Conservation (phyloP, 1,139 yeast genomes). For the Wickerhamomyces sp. region DNA sequence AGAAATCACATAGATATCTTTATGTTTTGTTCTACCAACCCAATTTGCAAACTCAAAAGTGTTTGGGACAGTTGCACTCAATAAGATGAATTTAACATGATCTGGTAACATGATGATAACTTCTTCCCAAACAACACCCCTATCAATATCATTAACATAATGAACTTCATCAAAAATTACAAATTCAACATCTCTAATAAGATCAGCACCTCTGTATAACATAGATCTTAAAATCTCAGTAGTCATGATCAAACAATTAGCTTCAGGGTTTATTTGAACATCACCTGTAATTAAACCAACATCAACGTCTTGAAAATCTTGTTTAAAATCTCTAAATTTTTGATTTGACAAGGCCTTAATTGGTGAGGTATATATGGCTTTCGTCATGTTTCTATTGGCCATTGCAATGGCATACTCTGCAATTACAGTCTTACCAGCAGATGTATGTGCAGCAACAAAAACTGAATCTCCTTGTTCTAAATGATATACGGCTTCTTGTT, state of each 20-base stretch:
- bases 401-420: constrained; percentile 94
- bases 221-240: constrained; percentile 93
- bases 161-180: constrained; percentile 98
- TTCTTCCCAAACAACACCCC: constrained; percentile 99
- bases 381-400: constrained; percentile 86
- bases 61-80: constrained; percentile 96
- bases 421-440: constrained; percentile 90
- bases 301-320: constrained; percentile 72
- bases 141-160: constrained; percentile 90
- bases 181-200: constrained; percentile 94
- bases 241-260: constrained; percentile 95
- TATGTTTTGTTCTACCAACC: constrained; percentile 96
- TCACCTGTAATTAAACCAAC: constrained; percentile 98
- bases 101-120: constrained; percentile 95
- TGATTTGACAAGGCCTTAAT: constrained; percentile 91
- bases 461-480: constrained; percentile 97
- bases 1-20: constrained; percentile 91
- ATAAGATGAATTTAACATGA: constrained; percentile 80
- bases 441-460: constrained; percentile 96
- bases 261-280: constrained; percentile 96
- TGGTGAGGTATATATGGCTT: constrained; percentile 90
- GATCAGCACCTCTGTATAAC: constrained; percentile 95
- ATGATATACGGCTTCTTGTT: constrained; percentile 94
- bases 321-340: constrained; percentile 87
- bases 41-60: constrained; percentile 97